phyloP scores from a whole-genome alignment of 495 filamentous ascomycete genomes.

The Xylaria cubensis region DNA sequence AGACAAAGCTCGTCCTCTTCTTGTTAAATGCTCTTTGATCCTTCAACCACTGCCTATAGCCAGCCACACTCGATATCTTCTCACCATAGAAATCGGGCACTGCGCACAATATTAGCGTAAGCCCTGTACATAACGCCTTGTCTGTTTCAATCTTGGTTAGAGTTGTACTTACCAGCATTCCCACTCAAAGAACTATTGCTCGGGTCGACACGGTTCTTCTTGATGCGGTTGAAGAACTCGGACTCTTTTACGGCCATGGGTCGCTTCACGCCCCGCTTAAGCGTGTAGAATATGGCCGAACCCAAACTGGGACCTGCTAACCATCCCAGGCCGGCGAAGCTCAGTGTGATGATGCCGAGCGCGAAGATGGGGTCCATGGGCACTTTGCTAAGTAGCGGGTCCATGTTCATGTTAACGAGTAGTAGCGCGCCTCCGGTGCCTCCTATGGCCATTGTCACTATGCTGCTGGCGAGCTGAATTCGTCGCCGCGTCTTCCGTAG shows the following conservation, averaged over 20 bases:
- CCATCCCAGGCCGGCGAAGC: slow-evolving; percentile 81
- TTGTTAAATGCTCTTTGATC: slow-evolving; percentile 97
- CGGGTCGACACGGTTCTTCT: slow-evolving; percentile 89
- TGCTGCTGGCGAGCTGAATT: slow-evolving; percentile 77
- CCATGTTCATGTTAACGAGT: slow-evolving; percentile 69
- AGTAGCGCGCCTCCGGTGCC: slow-evolving; percentile 67
- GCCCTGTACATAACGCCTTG: neutral
- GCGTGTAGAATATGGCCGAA: slow-evolving; percentile 72
- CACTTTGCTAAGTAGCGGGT: slow-evolving; percentile 68
- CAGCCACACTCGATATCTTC: slow-evolving; percentile 91
- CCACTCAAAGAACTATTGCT: slow-evolving; percentile 57
- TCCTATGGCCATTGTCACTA: slow-evolving; percentile 65
- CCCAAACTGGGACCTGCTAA: slow-evolving; percentile 82
- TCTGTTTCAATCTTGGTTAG: neutral
- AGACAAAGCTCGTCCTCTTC: slow-evolving; percentile 73
- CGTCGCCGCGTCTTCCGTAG: slow-evolving; percentile 84
- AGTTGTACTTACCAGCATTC: slow-evolving; percentile 61
- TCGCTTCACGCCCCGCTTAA: slow-evolving; percentile 67
- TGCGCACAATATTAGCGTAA: slow-evolving; percentile 28
- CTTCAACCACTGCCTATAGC: slow-evolving; percentile 93
- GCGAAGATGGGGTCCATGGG: slow-evolving; percentile 86
- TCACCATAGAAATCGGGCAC: slow-evolving; percentile 81
- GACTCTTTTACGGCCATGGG: slow-evolving; percentile 84
- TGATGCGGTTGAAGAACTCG: slow-evolving; percentile 87
- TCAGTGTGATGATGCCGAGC: slow-evolving; percentile 75